Percentiles rank a stretch among this genome's conserved stretches.
phyloP scores from a whole-genome alignment of 495 filamentous ascomycete species.

The Friedmanniomyces simplex region DNA sequence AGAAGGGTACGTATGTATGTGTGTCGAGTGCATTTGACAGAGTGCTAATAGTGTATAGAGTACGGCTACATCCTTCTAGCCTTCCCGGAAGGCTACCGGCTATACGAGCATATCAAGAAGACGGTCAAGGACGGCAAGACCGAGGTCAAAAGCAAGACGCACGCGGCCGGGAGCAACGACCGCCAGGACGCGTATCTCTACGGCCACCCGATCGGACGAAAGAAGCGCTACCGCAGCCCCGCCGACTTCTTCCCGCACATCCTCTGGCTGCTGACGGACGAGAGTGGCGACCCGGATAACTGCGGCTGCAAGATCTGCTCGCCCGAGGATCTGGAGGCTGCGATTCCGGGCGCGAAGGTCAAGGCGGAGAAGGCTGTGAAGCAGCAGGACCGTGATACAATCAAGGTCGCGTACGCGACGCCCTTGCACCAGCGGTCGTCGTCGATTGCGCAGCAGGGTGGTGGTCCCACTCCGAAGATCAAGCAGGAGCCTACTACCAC shows the following conservation, averaged over 20 bases:
- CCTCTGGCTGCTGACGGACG: constrained; percentile 47
- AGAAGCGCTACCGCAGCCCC: constrained; percentile 49
- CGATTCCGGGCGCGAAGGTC: constrained; percentile 20
- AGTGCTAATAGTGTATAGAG: constrained; percentile 22
- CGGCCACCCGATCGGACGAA: constrained; percentile 47
- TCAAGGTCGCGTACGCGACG: background rate
- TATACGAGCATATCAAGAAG: constrained; percentile 46
- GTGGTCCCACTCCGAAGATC: background rate
- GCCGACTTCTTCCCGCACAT: constrained; percentile 53
- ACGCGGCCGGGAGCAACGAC: constrained; percentile 34
- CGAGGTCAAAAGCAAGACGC: constrained; percentile 26
- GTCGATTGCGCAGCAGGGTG: background rate
- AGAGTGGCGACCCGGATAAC: constrained; percentile 43
- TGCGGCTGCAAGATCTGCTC: constrained; percentile 47
- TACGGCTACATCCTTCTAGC: constrained; percentile 40
- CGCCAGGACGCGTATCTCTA: constrained; percentile 52
- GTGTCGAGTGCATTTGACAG: too few species aligned
- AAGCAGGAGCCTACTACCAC: constrained; percentile 6
- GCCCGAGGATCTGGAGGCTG: constrained; percentile 33
- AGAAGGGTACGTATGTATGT: constrained; percentile 28
- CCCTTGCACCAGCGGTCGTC: background rate
- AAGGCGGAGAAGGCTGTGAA: constrained; percentile 20
- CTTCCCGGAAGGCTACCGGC: constrained; percentile 47
- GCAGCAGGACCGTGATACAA: constrained; percentile 22
- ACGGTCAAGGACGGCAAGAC: constrained; percentile 30